Base-by-base conservation (phyloP, 2,329 filamentous ascomycete genomes). In the Xylaria sp. region DNA sequence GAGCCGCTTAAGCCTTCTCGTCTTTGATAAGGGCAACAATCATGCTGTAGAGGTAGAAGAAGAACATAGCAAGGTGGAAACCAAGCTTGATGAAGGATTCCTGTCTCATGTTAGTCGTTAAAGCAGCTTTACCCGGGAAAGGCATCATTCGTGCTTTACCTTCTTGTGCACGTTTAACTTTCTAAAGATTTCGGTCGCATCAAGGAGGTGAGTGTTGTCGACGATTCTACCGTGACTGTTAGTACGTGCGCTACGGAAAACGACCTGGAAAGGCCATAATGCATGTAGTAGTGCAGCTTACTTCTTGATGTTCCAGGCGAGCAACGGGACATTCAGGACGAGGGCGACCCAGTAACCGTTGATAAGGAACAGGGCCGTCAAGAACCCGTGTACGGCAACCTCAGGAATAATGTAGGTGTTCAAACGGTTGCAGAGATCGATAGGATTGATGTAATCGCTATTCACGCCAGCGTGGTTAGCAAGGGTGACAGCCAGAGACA, bases 1-100 rank as follows among this genome's bases (percentile, higher is more conserved):
- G 9, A 49, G 18, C 23, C 34, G 46, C 59, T 87, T 88, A 96
- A 77, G 92, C 85, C 62, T 89, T 85, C 79, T 99, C 94, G 76
- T 97, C 94, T 73, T 89, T 88, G 81, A 99, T 99, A 65, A 99
- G 84, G 67, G 94, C 93, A 66, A 97, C 93, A 69, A 94, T 94
- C 90, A 94, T 95, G 87, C 90, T 95, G 85, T 96, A 96, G 59
- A 99, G 89, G 80, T 99, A 99, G 85, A 97, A 99, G 87, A 99
- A 99, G 85, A 99, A 99, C 92, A 99, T 97, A 79, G 99, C 77
- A 62, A 99, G 82, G 78, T 99, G 94, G 83, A 99, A 99, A 59
- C 93, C 94, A 49, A 99, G 90, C 81, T 99, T 99, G 80, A 94
- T 88, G 77, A 99, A 99, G 0, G 94, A 97, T 85, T 99, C 94